Conservation (phyloP, 2,329 filamentous ascomycete genomes). For the Diaporthe amygdali region DNA sequence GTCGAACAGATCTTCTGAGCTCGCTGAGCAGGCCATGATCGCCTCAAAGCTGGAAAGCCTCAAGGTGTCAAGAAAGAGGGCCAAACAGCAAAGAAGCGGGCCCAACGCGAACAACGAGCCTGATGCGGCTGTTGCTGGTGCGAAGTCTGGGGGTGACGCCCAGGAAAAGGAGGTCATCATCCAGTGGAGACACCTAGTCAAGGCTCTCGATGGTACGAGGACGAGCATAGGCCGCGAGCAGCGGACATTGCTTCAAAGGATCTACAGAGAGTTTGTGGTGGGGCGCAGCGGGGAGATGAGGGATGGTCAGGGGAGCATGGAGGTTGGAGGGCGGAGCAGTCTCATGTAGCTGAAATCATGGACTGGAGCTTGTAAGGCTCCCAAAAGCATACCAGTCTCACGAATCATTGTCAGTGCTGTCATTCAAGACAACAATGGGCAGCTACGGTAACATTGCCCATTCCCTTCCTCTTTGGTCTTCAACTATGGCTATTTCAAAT, state of each 20-base stretch:
- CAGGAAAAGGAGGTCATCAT: slow-evolving; percentile 74
- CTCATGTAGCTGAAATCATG: slow-evolving; percentile 70
- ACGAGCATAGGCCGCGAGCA: slow-evolving; percentile 85
- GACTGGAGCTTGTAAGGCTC: background rate
- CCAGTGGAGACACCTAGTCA: slow-evolving; percentile 80
- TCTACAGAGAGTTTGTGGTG: slow-evolving; percentile 92
- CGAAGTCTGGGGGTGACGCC: slow-evolving; percentile 26
- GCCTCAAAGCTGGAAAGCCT: slow-evolving; percentile 82
- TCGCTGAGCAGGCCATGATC: slow-evolving; percentile 81
- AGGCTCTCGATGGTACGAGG: slow-evolving; percentile 77
- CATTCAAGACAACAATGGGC: background rate
- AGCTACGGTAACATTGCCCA: background rate
- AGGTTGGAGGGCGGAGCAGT: slow-evolving; percentile 90
- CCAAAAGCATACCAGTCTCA: background rate
- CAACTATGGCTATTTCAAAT: no score
- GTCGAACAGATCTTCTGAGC: slow-evolving; percentile 55
- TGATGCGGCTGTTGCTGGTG: background rate
- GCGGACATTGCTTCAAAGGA: slow-evolving; percentile 72
- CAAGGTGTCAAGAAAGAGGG: slow-evolving; percentile 71
- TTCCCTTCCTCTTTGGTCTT: background rate
- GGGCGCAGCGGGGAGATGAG: slow-evolving; percentile 95
- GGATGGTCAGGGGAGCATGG: slow-evolving; percentile 87
- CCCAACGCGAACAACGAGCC: slow-evolving; percentile 32
- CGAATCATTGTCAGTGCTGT: background rate
- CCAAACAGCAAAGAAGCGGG: slow-evolving; percentile 53